Conservation (phyloP, 345 rosid genomes). For the Eutrema japonicum region DNA sequence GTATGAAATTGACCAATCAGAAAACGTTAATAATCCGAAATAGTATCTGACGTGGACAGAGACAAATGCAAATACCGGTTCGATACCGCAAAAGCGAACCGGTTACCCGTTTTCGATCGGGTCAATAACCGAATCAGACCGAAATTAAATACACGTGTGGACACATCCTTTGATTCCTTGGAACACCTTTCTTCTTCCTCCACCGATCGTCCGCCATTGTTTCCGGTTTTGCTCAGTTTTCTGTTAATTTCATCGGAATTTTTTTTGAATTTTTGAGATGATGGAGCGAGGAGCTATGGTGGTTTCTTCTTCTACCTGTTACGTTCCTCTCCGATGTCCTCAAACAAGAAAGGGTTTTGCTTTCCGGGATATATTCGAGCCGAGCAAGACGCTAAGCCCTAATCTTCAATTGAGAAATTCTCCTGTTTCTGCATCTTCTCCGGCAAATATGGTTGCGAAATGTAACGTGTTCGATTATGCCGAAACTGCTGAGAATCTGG, state of each 20-base stretch:
- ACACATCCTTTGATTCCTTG: not conserved
- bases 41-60: not conserved
- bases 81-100: not conserved
- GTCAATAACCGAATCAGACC: constrained; percentile 15
- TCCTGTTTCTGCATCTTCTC: not conserved
- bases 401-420: not conserved
- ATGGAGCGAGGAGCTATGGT: constrained; percentile 25
- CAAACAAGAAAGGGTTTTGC: constrained; percentile 20
- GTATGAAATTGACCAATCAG: not conserved
- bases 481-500: constrained; percentile 45
- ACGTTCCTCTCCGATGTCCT: constrained; percentile 22
- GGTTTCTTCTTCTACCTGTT: constrained; percentile 19
- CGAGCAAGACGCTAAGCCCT: constrained; percentile 15
- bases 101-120: not conserved
- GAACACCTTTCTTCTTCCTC: constrained; percentile 2
- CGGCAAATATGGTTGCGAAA: not conserved
- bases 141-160: not conserved
- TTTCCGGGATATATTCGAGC: constrained; percentile 3
- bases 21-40: not conserved
- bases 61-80: constrained; percentile 16
- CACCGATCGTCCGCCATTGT: constrained; percentile 30
- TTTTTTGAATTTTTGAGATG: constrained; percentile 6
- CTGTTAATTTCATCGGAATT: not conserved
- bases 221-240: constrained; percentile 3
- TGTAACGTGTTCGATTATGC: constrained; percentile 45